These are phyloP conservation scores for Penicillium nordicum DNA, from an alignment of 2,329 filamentous ascomycete genomes.

Conservation along the genomic window DNA sequence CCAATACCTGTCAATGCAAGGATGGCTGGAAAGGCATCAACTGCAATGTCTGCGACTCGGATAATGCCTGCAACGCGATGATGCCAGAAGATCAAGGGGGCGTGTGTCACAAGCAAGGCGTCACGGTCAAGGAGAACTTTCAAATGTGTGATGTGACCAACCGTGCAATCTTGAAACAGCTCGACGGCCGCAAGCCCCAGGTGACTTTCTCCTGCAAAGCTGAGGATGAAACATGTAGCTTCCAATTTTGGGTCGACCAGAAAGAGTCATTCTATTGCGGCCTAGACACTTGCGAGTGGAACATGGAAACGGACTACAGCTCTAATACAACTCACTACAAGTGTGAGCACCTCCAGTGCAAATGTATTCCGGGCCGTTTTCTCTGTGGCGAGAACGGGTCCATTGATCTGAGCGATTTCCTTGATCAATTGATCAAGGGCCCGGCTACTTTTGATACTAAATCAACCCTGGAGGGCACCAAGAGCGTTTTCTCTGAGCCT, in stretches of 20 bases:
- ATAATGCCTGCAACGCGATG: conserved; percentile 80
- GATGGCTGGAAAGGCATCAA: conserved; percentile 96
- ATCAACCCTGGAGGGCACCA: conserved; percentile 64
- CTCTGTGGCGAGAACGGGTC: conserved; percentile 89
- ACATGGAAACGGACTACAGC: conserved; percentile 62
- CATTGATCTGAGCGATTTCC: conserved; percentile 86
- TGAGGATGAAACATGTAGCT: conserved; percentile 75
- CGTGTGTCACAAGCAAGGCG: conserved; percentile 86
- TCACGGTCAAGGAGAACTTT: conserved; percentile 90
- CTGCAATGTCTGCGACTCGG: conserved; percentile 87
- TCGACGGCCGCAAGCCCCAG: conserved; percentile 81
- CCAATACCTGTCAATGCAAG: conserved; percentile 74
- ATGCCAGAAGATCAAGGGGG: conserved; percentile 80
- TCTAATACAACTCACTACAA: conserved; percentile 80
- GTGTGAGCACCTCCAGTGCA: conserved; percentile 80
- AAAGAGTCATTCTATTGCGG: conserved; percentile 95
- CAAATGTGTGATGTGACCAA: conserved; percentile 99
- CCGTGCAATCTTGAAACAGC: conserved; percentile 80
- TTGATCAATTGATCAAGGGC: conserved; percentile 76
- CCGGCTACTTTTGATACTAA: conserved; percentile 78
- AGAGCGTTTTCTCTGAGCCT: conserved; percentile 72
- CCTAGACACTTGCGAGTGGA: conserved; percentile 74
- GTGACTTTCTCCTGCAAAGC: conserved; percentile 90
- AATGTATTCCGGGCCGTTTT: conserved; percentile 86
- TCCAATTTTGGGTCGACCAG: conserved; percentile 97